Percentiles rank a stretch among this genome's conserved stretches.
phyloP scores from a whole-genome alignment of 2,329 filamentous ascomycete genomes.

The Nectriaceae sp. region DNA sequence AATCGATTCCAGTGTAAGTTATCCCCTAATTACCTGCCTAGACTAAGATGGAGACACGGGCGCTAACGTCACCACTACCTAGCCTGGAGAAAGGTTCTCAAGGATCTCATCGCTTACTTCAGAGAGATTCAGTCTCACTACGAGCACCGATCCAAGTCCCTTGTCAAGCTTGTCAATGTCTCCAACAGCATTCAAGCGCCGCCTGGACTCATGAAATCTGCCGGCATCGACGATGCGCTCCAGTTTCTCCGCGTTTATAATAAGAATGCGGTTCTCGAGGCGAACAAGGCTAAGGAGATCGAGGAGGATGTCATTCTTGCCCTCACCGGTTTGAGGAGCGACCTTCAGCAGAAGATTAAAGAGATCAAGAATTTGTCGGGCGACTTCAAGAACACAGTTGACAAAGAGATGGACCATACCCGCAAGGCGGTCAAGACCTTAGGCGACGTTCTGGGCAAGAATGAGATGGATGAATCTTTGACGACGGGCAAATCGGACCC shows the following conservation, averaged over 20 bases:
- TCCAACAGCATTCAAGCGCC: conserved; percentile 80
- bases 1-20: conserved; percentile 82
- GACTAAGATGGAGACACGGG: too few species aligned
- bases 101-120: conserved; percentile 92
- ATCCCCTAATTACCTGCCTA: conserved; percentile 60
- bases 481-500: conserved; percentile 89
- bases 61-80: too few species aligned
- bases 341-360: conserved; percentile 95
- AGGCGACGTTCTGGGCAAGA: conserved; percentile 79
- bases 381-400: conserved; percentile 96
- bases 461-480: conserved; percentile 71
- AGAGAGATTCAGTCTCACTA: conserved; percentile 89
- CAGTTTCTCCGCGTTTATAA: conserved; percentile 82
- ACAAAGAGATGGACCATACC: conserved; percentile 90
- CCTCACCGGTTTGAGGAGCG: conserved; percentile 80
- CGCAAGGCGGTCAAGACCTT: conserved; percentile 76
- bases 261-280: conserved; percentile 75
- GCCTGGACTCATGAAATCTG: conserved; percentile 73
- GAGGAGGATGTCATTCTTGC: conserved; percentile 90
- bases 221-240: conserved; percentile 85
- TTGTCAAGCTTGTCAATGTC: conserved; percentile 80
- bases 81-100: conserved; percentile 95
- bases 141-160: conserved; percentile 79
- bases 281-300: conserved; percentile 86
- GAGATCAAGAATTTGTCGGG: conserved; percentile 93